These are phyloP conservation scores for Candida jianshihensis DNA, from an alignment of 805 yeast species.

Conservation along the genomic window DNA sequence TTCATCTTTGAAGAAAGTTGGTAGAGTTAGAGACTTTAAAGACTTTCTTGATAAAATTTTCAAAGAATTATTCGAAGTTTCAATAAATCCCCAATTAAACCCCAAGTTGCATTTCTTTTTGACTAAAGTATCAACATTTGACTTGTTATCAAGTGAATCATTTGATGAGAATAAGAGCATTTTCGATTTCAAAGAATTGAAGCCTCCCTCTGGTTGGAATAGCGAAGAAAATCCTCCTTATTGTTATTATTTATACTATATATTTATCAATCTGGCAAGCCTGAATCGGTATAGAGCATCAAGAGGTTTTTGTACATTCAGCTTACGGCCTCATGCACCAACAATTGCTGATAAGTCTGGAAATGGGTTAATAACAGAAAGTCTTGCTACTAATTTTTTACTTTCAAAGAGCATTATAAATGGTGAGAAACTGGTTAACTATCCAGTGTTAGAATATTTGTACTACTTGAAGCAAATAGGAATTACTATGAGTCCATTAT, in stretches of 20 bases:
- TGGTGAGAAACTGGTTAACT: constrained; percentile 18
- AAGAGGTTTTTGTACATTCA: constrained; percentile 10
- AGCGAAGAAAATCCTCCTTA: constrained; percentile 31
- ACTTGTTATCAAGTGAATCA: constrained; percentile 22
- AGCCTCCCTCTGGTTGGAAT: constrained; percentile 27
- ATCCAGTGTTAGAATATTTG: constrained; percentile 20
- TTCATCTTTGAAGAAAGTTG: constrained; percentile 15
- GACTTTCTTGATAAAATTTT: constrained; percentile 27
- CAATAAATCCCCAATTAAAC: constrained; percentile 18
- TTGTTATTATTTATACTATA: constrained; percentile 31
- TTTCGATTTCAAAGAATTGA: constrained; percentile 13
- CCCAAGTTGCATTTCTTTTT: constrained; percentile 25
- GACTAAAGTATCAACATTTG: constrained; percentile 27
- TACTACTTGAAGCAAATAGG: constrained; percentile 24
- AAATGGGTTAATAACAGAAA: constrained; percentile 20
- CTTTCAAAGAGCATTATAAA: constrained; percentile 19
- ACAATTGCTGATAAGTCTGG: constrained; percentile 19
- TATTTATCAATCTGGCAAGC: constrained; percentile 20
- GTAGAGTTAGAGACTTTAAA: constrained; percentile 23
- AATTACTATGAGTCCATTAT: constrained; percentile 22
- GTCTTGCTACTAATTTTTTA: constrained; percentile 17
- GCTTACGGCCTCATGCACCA: constrained; percentile 19
- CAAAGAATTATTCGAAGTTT: constrained; percentile 25
- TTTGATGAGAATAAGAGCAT: constrained; percentile 13
- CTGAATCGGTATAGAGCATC: constrained; percentile 17